These are phyloP conservation scores for Paracorniculantispora psalliotae DNA, from an alignment of 2,329 filamentous ascomycete species.

Conservation along the genomic window DNA sequence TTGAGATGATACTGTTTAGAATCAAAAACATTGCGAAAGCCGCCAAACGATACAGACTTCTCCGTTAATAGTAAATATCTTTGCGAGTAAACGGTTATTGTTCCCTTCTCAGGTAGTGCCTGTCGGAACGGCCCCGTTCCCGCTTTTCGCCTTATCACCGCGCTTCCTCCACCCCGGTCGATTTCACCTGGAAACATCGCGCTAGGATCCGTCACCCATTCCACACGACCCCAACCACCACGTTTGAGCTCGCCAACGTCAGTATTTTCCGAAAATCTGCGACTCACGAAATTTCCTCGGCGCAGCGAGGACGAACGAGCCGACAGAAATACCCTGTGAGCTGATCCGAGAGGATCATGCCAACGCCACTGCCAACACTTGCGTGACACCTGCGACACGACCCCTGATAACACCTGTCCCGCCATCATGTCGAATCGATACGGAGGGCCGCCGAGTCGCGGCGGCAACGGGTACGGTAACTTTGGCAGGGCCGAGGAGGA, in stretches of 20 bases:
- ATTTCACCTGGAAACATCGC: background rate
- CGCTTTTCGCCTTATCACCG: no score
- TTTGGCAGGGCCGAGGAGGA: slow-evolving; percentile 38
- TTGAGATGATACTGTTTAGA: no score
- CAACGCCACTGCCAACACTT: slow-evolving; percentile 15
- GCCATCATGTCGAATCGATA: slow-evolving; percentile 48
- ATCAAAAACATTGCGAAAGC: no score
- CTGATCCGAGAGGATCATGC: slow-evolving; percentile 19
- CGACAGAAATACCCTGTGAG: background rate
- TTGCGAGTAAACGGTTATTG: no score
- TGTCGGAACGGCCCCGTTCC: no score
- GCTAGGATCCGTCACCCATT: background rate
- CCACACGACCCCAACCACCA: slow-evolving; percentile 3
- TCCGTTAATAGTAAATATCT: no score
- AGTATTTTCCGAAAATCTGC: background rate
- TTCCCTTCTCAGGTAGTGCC: no score
- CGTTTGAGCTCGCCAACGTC: background rate
- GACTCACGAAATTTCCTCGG: background rate
- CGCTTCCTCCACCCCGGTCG: no score
- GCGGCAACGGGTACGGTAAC: slow-evolving; percentile 40
- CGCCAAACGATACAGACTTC: no score
- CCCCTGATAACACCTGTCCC: slow-evolving; percentile 10
- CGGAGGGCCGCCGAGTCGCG: slow-evolving; percentile 33
- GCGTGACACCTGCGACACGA: slow-evolving; percentile 17
- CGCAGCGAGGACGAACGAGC: background rate